phyloP scores from a whole-genome alignment of 1,139 yeast species.

The Candida sp. region DNA sequence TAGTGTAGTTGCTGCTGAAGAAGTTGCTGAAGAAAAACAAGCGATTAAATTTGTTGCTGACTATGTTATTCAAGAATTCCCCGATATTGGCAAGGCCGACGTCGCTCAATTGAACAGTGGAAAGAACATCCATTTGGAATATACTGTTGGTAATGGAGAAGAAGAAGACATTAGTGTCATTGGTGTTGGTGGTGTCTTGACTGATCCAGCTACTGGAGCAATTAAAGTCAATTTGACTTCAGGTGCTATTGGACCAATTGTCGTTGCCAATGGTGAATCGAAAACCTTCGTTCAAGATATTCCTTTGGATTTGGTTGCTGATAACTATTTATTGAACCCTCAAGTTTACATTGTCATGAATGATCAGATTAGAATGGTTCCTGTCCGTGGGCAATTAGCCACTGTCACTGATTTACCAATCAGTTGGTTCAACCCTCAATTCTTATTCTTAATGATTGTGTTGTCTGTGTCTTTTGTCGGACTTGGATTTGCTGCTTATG shows the following conservation, averaged over 20 bases:
- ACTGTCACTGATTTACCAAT: conserved; percentile 60
- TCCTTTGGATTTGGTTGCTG: conserved; percentile 54
- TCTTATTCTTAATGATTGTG: conserved; percentile 58
- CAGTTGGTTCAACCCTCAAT: conserved; percentile 71
- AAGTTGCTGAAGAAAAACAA: conserved; percentile 11
- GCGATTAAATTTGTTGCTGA: conserved; percentile 38
- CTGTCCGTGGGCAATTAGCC: conserved; percentile 57
- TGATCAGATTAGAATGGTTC: conserved; percentile 52
- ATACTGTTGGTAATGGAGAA: conserved; percentile 58
- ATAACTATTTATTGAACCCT: conserved; percentile 60
- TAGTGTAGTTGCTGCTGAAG: conserved; percentile 16
- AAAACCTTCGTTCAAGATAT: conserved; percentile 52
- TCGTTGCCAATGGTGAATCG: conserved; percentile 47
- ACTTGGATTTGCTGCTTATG: conserved; percentile 46
- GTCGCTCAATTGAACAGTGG: conserved; percentile 48
- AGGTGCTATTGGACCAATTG: conserved; percentile 61
- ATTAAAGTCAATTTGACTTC: conserved; percentile 61
- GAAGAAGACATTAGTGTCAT: conserved; percentile 49
- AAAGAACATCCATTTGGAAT: conserved; percentile 52
- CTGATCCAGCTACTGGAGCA: conserved; percentile 52
- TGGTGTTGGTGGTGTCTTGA: conserved; percentile 74
- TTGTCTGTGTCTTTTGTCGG: conserved; percentile 50
- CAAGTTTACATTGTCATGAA: conserved; percentile 52
- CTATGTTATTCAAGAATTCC: conserved; percentile 40
- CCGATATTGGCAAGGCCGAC: conserved; percentile 29